These are phyloP conservation scores for Hanseniaspora lindneri DNA, from an alignment of 805 yeast genomes.

Conservation along the genomic window DNA sequence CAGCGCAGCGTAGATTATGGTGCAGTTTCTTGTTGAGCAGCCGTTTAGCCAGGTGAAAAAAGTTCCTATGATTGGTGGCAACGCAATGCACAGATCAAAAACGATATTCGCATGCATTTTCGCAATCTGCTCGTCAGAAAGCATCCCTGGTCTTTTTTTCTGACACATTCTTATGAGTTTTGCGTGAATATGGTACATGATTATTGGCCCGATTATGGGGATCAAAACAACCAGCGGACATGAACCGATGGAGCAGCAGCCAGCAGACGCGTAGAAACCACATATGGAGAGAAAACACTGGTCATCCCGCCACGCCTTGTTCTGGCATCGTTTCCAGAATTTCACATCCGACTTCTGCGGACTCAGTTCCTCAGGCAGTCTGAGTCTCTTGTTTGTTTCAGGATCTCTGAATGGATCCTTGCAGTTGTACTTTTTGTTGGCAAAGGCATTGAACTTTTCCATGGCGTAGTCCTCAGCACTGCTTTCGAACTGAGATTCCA, in stretches of 20 bases:
- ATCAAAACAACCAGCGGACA: slow-evolving; percentile 61
- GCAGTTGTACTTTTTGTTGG: slow-evolving; percentile 6
- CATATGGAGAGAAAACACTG: slow-evolving; percentile 43
- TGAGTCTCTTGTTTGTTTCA: slow-evolving; percentile 45
- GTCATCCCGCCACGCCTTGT: slow-evolving; percentile 79
- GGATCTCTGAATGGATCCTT: slow-evolving; percentile 51
- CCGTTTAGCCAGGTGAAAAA: slow-evolving; percentile 70
- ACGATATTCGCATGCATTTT: slow-evolving; percentile 67
- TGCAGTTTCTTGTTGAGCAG: slow-evolving; percentile 84
- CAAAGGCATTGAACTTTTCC: slow-evolving; percentile 14
- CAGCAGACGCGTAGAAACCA: slow-evolving; percentile 63
- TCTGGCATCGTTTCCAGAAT: slow-evolving; percentile 62
- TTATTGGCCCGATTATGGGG: slow-evolving; percentile 75
- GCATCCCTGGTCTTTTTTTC: slow-evolving; percentile 21
- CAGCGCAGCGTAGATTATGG: slow-evolving; percentile 45
- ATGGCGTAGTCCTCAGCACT: slow-evolving; percentile 5
- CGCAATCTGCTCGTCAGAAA: slow-evolving; percentile 50
- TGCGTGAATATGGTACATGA: slow-evolving; percentile 70
- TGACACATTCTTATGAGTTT: slow-evolving; percentile 38
- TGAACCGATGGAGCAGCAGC: slow-evolving; percentile 54
- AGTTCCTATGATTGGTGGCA: slow-evolving; percentile 73
- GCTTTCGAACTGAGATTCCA: slow-evolving; percentile 3
- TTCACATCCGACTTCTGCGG: slow-evolving; percentile 49
- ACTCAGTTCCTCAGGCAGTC: slow-evolving; percentile 40
- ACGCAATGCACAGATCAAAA: slow-evolving; percentile 58